Evolutionary conservation across 75 land plant genomes (phyloP).

Genomic region (Pinus taeda): DNA sequence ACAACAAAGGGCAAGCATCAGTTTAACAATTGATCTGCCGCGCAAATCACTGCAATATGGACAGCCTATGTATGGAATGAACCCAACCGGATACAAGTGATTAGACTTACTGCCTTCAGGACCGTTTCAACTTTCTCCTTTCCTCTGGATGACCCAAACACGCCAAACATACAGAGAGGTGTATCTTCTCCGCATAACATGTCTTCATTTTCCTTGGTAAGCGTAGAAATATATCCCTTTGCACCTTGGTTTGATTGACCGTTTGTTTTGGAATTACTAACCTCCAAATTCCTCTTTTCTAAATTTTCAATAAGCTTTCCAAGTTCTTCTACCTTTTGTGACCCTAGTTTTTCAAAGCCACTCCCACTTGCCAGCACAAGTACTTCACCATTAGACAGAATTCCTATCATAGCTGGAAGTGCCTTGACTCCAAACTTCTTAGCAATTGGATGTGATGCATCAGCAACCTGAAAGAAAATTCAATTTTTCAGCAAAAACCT

Average conservation of each 20-base stretch:
- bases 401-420: slow-evolving; percentile 81
- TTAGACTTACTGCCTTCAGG: slow-evolving; percentile 42
- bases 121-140: slow-evolving; percentile 52
- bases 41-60: neutral
- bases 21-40: neutral
- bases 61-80: neutral
- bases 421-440: slow-evolving; percentile 55
- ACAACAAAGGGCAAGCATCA: no score
- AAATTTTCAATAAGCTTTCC: slow-evolving; percentile 54
- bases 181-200: slow-evolving; percentile 53
- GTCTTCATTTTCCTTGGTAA: slow-evolving; percentile 48
- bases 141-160: slow-evolving; percentile 49
- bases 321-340: slow-evolving; percentile 52
- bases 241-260: slow-evolving; percentile 17
- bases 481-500: neutral
- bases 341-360: slow-evolving; percentile 42
- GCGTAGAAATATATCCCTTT: slow-evolving; percentile 25
- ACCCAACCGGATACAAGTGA: neutral
- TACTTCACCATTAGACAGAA: slow-evolving; percentile 58
- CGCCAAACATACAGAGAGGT: slow-evolving; percentile 79
- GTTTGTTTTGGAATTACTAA: slow-evolving; percentile 17
- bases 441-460: slow-evolving; percentile 34
- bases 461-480: slow-evolving; percentile 53
- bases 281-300: slow-evolving; percentile 63
- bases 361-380: slow-evolving; percentile 35